Evolutionary conservation across 1,284 basidiomycete genomes (phyloP), one percentile per base, ranked within the genome.

Genomic region (Phellopilus nigrolimitatus): DNA sequence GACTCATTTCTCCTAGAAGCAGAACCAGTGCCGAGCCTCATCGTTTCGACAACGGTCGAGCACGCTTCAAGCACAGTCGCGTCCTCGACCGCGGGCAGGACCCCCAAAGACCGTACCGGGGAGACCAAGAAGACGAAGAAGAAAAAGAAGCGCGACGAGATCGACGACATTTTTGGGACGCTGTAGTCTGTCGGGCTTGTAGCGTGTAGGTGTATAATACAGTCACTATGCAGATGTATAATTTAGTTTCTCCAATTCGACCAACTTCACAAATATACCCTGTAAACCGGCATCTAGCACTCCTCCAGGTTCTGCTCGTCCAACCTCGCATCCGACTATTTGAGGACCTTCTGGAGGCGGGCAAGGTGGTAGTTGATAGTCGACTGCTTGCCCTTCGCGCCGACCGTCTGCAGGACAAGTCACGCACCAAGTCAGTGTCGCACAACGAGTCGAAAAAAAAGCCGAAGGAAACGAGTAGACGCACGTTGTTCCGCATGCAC

Each of bases 301-400:
- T 30, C 28, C 28, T n/a, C n/a, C n/a, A n/a, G n/a, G n/a, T n/a
- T n/a, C n/a, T n/a, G n/a, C n/a, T n/a, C n/a, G n/a, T n/a, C n/a
- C n/a, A n/a, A n/a, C n/a, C n/a, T n/a, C n/a, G n/a, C n/a, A 9
- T 33, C 10, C 2, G 37, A 34, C 41, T 74, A 86, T 73, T 85
- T 83, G 62, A 83, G 76, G 56, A 73, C 78, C 65, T 87, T 89
- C 57, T 79, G 77, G 54, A 91, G 72, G 61, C 87, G 78, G 60
- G 85, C 82, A 58, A 92, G 79, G 65, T 91, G 88, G 65, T 89
- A 91, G 67, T 92, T 91, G 71, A 92, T 90, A 28, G 84, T 82
- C 30, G 88, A 78, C 62, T 76, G 75, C 51, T 81, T 85, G 44
- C 66, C 67, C 64, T 82, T 86, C 56, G 78, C 79, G 43, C 74